Evolutionary conservation across 192 early-diverging fungal genomes (phyloP), one percentile per base, ranked within the genome.

Genomic region (Coemansia sp.): DNA sequence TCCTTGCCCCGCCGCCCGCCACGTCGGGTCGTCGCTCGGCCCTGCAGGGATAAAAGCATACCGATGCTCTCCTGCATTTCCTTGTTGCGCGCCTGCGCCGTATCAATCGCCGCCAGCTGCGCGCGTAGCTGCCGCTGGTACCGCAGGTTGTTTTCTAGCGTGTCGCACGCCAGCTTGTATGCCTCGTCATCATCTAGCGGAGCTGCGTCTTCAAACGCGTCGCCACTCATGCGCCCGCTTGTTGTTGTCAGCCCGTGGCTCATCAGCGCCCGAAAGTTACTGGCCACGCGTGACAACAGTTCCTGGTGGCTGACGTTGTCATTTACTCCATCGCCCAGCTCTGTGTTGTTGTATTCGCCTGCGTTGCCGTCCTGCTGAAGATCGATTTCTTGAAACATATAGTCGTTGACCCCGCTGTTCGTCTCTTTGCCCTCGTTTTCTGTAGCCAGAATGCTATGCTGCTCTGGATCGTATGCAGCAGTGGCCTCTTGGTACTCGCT

Each of bases 51-150:
- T 60, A 76, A 41, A 21, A 82, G 60, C 54, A 65, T 51, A 14
- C 66, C 73, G 14, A 66, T 74, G 27, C 63, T 52, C 70, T 71
- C 76, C 61, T 76, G 65, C 23, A 78, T 65, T 65, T 72, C 63
- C 54, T 52, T 61, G 63, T 84, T 86, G 75, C 81, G 75, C 27
- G 41, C 45, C 50, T 73, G 74, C 24, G 83, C 83, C 21, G 72
- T 24, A 24, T 86, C 80, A n/a, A 86, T 72, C 50, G 66, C 67
- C n/a, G 69, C 60, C 52, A 86, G 63, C 56, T 84, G 81, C 12
- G 63, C 23, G 1, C 66, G 60, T 25, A 84, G 58, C 51, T 50
- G 54, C 47, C 74, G 53, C 71, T 86, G 83, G 61, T 67, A 84
- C 22, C 56, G 69, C 48, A 80, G 63, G 50, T 86, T 86, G 66